Base-by-base conservation (phyloP, 2,329 filamentous ascomycete species). In the Ascochyta viciae-villosae region DNA sequence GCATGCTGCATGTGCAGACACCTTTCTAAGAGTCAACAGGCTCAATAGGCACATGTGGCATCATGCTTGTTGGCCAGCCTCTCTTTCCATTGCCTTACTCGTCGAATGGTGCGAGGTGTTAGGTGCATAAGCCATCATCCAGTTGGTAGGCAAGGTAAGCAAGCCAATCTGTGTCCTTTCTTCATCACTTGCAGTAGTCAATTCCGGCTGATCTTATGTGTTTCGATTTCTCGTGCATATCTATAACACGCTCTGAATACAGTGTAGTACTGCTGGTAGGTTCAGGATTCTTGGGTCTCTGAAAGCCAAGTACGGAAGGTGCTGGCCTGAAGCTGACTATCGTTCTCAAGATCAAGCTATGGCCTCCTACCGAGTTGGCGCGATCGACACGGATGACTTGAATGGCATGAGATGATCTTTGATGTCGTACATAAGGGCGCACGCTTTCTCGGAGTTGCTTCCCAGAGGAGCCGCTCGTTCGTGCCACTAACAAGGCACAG, bases 371-470 rank as follows among this genome's bases (percentile, higher is more conserved):
- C 40, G 41, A 63, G 45, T 50, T 48, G 41, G 43, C 22, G 49
- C 41, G 54, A 60, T 62, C 54, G 41, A 50, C 58, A 46, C 50
- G 47, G 42, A 62, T 45, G 41, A 49, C 38, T 38, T 42, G 47
- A 42, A 62, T 47, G 40, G 46, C 38, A 40, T 42, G 43, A 54
- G 56, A 43, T 49, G 59, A 66, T 63, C 64, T 57, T 49, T 62
- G 62, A 69, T 68, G 64, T 67, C 60, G 65, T 67, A 60, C 66
- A 69, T 68, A 38, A 61, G 38, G 45, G 35, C 50, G 39, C 44
- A 65, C 54, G 59, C 59, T 62, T 62, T 39, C 44, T 51, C 57
- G 50, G 54, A 57, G 55, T 57, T 57, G 54, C 49, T 43, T 39
- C 47, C 39, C 27, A 49, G 38, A 27, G 42, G 22, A 53, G 58